Conservation (phyloP, 2,329 filamentous ascomycete species). For the Stachybotrys chartarum region DNA sequence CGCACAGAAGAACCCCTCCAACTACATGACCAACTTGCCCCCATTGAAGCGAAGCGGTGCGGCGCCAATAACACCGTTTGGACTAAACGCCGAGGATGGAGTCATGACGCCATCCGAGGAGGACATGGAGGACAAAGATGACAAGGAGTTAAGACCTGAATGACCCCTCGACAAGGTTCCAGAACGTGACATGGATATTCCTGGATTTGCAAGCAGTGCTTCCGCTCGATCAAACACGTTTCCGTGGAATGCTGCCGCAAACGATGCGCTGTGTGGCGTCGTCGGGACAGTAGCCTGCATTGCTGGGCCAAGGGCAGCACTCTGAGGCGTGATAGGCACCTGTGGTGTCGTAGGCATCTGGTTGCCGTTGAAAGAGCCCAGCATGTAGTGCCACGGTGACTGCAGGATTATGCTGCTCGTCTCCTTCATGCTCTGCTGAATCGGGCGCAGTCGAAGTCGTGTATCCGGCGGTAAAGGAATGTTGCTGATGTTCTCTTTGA, state of each 20-base stretch:
- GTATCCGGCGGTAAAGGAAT: constrained; percentile 58
- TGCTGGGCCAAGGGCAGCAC: constrained; percentile 80
- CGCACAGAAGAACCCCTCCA: background rate
- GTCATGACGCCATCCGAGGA: constrained; percentile 31
- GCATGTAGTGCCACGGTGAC: constrained; percentile 48
- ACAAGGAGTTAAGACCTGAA: constrained; percentile 29
- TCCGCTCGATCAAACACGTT: constrained; percentile 56
- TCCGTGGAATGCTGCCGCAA: constrained; percentile 46
- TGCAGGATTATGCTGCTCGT: constrained; percentile 63
- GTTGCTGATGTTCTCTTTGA: constrained; percentile 35
- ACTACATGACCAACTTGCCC: constrained; percentile 28
- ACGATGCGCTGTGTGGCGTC: constrained; percentile 53
- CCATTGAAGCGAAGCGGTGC: constrained; percentile 28
- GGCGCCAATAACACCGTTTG: constrained; percentile 22
- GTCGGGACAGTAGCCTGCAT: constrained; percentile 83
- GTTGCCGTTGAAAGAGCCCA: constrained; percentile 9
- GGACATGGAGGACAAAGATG: constrained; percentile 33
- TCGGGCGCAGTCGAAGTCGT: constrained; percentile 65
- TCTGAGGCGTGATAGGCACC: constrained; percentile 76
- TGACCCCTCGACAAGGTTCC: constrained; percentile 37
- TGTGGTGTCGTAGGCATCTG: constrained; percentile 12
- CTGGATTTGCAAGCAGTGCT: constrained; percentile 49
- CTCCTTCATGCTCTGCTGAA: constrained; percentile 79
- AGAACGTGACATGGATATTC: constrained; percentile 49
- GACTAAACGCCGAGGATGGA: constrained; percentile 21